Base-by-base conservation (phyloP, 345 rosid genomes). In the Psidium friedrichsthalianum region DNA sequence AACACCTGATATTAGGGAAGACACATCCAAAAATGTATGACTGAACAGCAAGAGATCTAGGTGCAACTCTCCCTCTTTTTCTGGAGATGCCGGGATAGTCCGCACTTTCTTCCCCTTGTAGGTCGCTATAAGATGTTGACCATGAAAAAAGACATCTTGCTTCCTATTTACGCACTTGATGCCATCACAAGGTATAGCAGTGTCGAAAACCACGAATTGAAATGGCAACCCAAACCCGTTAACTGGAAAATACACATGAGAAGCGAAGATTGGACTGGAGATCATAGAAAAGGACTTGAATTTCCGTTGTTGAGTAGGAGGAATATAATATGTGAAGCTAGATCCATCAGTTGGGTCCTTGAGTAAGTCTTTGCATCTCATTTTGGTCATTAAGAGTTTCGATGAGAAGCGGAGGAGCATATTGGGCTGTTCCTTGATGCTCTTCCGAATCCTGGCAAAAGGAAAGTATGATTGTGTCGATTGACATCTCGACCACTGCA, bases 381-480 rank as follows among this genome's bases (percentile, higher is more conserved):
- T 86, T 88, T 85, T 92, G 96, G 85, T 92, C 94, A 59, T 90
- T 94, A 86, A 97, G 93, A 81, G 98, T 96, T 86, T 95, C 94
- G 16, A 96, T 92, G 86, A 97, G 98, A 86, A 96, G 98, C 20
- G 96, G 95, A 11, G 98, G 99, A 3, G 99, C 99, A 81, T 92
- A 96, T 86, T 94, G 99, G 27, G 99, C 99, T 4, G 94, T 95
- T 80, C 99, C 99, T 88, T 97, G 95, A 91, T 97, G 96, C 93
- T 97, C 98, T 85, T 97, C 99, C 0, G 98, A 92, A 86, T 96
- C 99, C 93, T 95, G 99, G 86, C 99, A 97, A 90, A 92, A 97
- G 18, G 99, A 97, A 52, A 97, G 98, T 74, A 97, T 96, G 86
- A 96, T 94, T 9, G 99, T 94, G 87, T 97, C 98, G 14, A 97